A percentile compares a stretch with the other conserved stretches of the same genome.
These are phyloP conservation scores for Pyrenochaeta sp. DNA, from an alignment of 2,329 filamentous ascomycete genomes.

Conservation along the genomic window DNA sequence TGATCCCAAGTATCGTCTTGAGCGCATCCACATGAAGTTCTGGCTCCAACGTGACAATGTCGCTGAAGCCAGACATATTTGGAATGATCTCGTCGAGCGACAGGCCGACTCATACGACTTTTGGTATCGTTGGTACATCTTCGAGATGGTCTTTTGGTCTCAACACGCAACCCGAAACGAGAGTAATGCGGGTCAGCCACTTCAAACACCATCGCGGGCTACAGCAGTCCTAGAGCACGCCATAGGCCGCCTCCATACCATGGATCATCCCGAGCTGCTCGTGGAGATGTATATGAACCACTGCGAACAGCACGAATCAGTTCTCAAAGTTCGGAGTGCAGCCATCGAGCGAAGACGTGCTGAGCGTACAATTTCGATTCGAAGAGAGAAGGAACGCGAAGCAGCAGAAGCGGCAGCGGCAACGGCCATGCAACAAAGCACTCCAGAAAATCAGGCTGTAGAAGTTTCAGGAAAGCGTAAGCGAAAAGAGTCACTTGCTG, in stretches of 20 bases:
- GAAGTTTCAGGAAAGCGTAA: slow-evolving; percentile 75
- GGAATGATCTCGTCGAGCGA: slow-evolving; percentile 73
- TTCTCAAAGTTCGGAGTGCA: slow-evolving; percentile 75
- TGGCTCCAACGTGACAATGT: slow-evolving; percentile 82
- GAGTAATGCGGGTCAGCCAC: slow-evolving; percentile 56
- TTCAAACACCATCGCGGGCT: slow-evolving; percentile 71
- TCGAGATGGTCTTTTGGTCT: slow-evolving; percentile 81
- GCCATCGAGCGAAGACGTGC: slow-evolving; percentile 76
- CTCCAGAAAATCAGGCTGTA: slow-evolving; percentile 19
- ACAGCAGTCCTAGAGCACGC: slow-evolving; percentile 80
- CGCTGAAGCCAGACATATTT: slow-evolving; percentile 78
- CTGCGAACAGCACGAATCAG: slow-evolving; percentile 89
- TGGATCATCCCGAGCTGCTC: slow-evolving; percentile 81
- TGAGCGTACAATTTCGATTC: slow-evolving; percentile 56
- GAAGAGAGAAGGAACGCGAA: slow-evolving; percentile 67
- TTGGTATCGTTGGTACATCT: slow-evolving; percentile 90
- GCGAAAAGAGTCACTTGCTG: slow-evolving; percentile 61
- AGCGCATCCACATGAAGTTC: slow-evolving; percentile 92
- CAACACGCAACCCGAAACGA: slow-evolving; percentile 62
- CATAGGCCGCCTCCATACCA: slow-evolving; percentile 62
- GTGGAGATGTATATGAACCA: slow-evolving; percentile 78
- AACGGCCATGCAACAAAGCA: slow-evolving; percentile 20
- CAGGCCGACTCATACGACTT: slow-evolving; percentile 87
- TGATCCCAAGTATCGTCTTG: slow-evolving; percentile 85
- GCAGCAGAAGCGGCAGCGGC: slow-evolving; percentile 66